phyloP scores from a whole-genome alignment of 495 filamentous ascomycete species.

The Podospora anserina region DNA sequence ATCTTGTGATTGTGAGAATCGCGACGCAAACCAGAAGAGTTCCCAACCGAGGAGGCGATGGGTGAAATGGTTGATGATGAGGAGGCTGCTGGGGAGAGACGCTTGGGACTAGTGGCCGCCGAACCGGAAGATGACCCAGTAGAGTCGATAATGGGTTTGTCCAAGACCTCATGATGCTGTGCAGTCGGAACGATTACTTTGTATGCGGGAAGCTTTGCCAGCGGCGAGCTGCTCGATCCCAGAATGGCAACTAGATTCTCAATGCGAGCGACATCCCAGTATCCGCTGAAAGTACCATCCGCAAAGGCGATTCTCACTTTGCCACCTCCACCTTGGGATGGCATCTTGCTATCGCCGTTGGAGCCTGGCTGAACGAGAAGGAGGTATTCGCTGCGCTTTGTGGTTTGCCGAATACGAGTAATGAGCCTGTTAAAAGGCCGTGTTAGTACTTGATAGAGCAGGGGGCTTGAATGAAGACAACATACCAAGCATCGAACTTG shows the following conservation, averaged over 20 bases:
- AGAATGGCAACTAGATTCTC: not conserved
- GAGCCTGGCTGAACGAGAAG: not conserved
- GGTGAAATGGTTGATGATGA: not conserved
- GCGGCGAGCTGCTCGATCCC: not conserved
- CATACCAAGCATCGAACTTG: conserved; percentile 10
- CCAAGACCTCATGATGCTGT: not conserved
- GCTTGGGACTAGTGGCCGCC: not conserved
- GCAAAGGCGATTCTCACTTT: not conserved
- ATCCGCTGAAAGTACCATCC: not conserved
- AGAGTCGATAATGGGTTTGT: not conserved
- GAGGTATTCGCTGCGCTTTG: not conserved
- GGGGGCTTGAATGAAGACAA: not conserved
- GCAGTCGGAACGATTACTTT: not conserved
- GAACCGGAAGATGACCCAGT: not conserved
- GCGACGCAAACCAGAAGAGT: not conserved
- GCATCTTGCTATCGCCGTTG: not conserved
- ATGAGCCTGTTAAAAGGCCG: not conserved
- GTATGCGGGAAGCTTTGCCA: not conserved
- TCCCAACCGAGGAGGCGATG: not conserved
- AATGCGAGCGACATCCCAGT: not conserved
- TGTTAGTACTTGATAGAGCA: not conserved
- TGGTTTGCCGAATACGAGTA: not conserved
- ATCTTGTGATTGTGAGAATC: not conserved
- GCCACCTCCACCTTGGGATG: not conserved
- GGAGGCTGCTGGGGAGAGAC: not conserved